Evolutionary conservation across 2,329 filamentous ascomycete species (phyloP).

Genomic region (Alternaria infectoria): DNA sequence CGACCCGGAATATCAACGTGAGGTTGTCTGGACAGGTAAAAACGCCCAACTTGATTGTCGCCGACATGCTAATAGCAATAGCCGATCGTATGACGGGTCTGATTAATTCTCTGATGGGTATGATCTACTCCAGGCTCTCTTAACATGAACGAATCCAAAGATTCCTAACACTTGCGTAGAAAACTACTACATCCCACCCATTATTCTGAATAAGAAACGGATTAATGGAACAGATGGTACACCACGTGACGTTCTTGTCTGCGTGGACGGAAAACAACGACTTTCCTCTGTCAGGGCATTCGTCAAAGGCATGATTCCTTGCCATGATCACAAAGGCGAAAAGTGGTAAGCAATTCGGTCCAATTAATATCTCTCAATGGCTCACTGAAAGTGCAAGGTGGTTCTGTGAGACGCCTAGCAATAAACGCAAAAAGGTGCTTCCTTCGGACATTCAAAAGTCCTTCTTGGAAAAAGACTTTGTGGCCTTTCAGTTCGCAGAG

Average conservation of each 20-base stretch:
- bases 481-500: conserved; percentile 53
- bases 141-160: too few relatives aligned
- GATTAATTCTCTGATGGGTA: conserved; percentile 46
- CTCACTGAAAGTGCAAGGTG: conserved; percentile 27
- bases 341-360: conserved; percentile 48
- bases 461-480: conserved; percentile 51
- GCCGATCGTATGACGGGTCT: conserved; percentile 45
- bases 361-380: background rate
- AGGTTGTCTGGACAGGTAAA: conserved; percentile 53
- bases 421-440: conserved; percentile 39
- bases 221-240: conserved; percentile 13
- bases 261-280: conserved; percentile 53
- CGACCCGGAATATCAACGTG: conserved; percentile 56
- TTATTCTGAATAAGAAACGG: conserved; percentile 54
- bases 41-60: background rate
- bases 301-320: conserved; percentile 53
- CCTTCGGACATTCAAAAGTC: conserved; percentile 42
- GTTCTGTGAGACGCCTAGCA: conserved; percentile 22
- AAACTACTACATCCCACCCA: conserved; percentile 54
- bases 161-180: conserved; percentile 22
- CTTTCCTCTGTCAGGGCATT: conserved; percentile 55
- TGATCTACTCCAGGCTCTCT: background rate
- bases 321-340: conserved; percentile 49
- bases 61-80: conserved; percentile 7
- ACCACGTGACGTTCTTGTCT: conserved; percentile 20